A percentile compares a stretch with the other conserved stretches of the same genome.
Conservation (phyloP, 2,329 filamentous ascomycete species). For the Fusarium sp. region DNA sequence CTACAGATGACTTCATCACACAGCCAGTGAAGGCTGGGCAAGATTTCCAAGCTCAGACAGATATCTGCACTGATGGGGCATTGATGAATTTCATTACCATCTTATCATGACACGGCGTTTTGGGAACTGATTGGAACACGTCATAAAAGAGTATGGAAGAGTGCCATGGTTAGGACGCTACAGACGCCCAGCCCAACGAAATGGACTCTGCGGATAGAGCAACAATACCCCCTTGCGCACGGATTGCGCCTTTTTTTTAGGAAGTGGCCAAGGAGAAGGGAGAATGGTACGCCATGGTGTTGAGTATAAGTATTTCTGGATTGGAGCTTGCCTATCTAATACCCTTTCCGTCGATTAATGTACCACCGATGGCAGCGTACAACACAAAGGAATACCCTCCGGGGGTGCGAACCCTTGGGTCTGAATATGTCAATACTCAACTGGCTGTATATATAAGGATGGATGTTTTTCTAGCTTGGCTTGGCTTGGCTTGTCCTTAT, state of each 20-base stretch:
- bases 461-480: slow-evolving; percentile 17
- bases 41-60: not conserved
- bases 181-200: slow-evolving; percentile 8
- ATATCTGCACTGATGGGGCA: slow-evolving; percentile 3
- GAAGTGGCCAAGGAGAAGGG: slow-evolving; percentile 17
- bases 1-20: slow-evolving; percentile 41
- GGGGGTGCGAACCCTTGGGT: slow-evolving; percentile 40
- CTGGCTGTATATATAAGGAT: slow-evolving; percentile 39
- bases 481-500: slow-evolving; percentile 17
- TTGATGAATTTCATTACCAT: slow-evolving; percentile 34
- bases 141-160: slow-evolving; percentile 24
- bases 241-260: slow-evolving; percentile 15
- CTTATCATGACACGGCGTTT: slow-evolving; percentile 40
- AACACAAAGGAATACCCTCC: slow-evolving; percentile 39
- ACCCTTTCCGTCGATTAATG: slow-evolving; percentile 26
- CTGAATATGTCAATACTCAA: slow-evolving; percentile 26
- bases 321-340: slow-evolving; percentile 18
- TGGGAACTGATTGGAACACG: slow-evolving; percentile 28
- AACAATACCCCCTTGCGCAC: slow-evolving; percentile 35
- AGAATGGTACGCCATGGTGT: slow-evolving; percentile 20
- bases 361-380: slow-evolving; percentile 36
- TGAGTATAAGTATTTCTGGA: slow-evolving; percentile 19
- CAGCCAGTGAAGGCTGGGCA: slow-evolving; percentile 21
- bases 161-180: slow-evolving; percentile 21
- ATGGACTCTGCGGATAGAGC: slow-evolving; percentile 28